These are phyloP conservation scores for Plasmodium vivax DNA, from an alignment of 169 alveolate species.

Conservation along the genomic window DNA sequence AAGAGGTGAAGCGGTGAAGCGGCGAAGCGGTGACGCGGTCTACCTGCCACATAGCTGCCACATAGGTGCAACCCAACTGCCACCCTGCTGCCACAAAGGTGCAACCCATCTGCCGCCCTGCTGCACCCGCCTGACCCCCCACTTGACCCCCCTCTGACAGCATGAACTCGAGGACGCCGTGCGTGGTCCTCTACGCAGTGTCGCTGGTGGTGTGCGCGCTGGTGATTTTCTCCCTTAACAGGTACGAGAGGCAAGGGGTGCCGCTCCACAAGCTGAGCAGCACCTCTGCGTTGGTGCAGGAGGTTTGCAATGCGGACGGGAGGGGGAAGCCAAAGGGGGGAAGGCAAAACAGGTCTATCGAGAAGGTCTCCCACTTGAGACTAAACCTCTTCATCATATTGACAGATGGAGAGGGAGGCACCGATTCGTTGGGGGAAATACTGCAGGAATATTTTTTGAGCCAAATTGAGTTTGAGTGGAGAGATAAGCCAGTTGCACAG, in stretches of 20 bases:
- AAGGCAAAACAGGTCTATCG: background rate
- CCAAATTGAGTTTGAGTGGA: background rate
- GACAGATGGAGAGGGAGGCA: background rate
- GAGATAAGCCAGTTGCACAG: background rate
- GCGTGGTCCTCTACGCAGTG: conserved; percentile 27
- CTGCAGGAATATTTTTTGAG: conserved; percentile 14
- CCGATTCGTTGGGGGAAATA: conserved; percentile 10
- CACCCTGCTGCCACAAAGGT: background rate
- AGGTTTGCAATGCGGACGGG: background rate
- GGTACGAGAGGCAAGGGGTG: conserved; percentile 39
- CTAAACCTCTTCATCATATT: conserved; percentile 31
- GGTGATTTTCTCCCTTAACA: conserved; percentile 32
- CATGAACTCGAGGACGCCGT: conserved; percentile 44
- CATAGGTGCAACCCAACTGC: too few relatives aligned
- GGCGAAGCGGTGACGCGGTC: background rate
- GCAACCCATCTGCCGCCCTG: background rate
- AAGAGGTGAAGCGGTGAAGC: background rate
- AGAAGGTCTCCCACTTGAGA: background rate
- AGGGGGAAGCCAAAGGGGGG: background rate
- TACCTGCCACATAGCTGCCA: background rate
- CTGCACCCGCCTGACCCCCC: background rate
- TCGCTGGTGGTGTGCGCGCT: conserved; percentile 18
- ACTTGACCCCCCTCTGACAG: background rate
- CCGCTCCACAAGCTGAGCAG: conserved; percentile 3
- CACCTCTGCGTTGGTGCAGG: background rate